phyloP scores from a whole-genome alignment of 352 stramenopile genomes.

The Globisporangium emineosum region DNA sequence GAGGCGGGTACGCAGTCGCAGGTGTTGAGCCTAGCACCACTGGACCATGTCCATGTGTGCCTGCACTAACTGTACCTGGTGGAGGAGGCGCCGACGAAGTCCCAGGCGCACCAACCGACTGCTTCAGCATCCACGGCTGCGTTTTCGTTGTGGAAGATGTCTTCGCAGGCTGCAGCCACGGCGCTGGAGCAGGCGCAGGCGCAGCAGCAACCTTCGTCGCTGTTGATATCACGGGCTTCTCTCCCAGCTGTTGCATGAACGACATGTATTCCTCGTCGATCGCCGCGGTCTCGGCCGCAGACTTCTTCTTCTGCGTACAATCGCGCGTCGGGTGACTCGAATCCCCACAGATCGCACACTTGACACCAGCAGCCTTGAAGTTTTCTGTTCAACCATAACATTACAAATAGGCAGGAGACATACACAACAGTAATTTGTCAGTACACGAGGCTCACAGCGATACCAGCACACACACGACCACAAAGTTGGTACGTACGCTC shows the following conservation, averaged over 20 bases:
- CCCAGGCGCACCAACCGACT: constrained; percentile 38
- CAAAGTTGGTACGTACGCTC: constrained; percentile 49
- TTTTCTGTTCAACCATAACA: constrained; percentile 41
- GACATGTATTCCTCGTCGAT: constrained; percentile 86
- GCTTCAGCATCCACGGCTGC: constrained; percentile 69
- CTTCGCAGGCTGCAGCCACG: constrained; percentile 70
- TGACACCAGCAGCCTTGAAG: constrained; percentile 87
- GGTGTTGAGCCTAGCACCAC: constrained; percentile 38
- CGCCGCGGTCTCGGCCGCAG: constrained; percentile 60
- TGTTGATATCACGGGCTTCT: constrained; percentile 67
- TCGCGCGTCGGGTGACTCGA: constrained; percentile 96
- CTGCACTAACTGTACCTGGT: constrained; percentile 16
- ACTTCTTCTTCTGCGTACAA: constrained; percentile 91
- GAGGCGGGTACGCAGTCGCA: constrained; percentile 49
- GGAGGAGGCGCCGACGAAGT: constrained; percentile 26
- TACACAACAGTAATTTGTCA: not conserved
- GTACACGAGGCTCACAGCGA: not conserved
- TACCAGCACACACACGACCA: constrained; percentile 14
- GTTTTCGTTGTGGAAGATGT: constrained; percentile 27
- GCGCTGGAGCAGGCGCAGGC: constrained; percentile 27
- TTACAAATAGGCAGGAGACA: constrained; percentile 11
- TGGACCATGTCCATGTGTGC: constrained; percentile 11
- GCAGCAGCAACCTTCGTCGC: constrained; percentile 30
- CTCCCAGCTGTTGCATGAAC: constrained; percentile 85
- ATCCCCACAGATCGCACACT: constrained; percentile 98